Conservation (phyloP, 2,329 filamentous ascomycete species). For the Ophiostoma himal-ulmi region DNA sequence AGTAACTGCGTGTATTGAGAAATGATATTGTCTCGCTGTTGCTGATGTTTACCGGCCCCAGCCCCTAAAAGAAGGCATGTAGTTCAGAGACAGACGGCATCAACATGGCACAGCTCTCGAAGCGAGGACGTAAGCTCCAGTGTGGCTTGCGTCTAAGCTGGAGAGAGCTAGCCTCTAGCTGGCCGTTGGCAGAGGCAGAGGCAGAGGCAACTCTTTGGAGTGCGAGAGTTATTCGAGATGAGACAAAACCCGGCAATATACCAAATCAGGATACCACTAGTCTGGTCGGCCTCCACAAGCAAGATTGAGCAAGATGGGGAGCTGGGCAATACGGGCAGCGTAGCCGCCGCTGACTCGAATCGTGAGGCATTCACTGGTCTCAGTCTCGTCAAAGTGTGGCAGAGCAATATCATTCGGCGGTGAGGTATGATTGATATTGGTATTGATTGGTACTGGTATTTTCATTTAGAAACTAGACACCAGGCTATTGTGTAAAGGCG, state of each 20-base stretch:
- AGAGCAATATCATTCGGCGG: neutral
- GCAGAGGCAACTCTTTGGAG: neutral
- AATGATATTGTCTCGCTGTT: neutral
- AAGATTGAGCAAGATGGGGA: neutral
- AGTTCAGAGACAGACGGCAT: neutral
- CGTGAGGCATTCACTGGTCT: neutral
- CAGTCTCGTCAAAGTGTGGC: neutral
- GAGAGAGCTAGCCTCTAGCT: neutral
- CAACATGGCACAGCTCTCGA: neutral
- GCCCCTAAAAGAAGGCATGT: neutral
- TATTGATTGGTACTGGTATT: neutral
- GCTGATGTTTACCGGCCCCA: neutral
- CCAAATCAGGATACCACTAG: neutral
- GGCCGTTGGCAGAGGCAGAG: neutral
- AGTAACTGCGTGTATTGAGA: neutral
- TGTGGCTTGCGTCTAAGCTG: neutral
- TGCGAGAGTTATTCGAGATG: neutral
- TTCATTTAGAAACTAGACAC: neutral
- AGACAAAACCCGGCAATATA: neutral
- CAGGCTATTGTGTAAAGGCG: neutral
- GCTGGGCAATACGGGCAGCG: neutral
- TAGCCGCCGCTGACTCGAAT: neutral
- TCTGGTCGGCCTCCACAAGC: neutral
- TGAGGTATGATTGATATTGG: neutral
- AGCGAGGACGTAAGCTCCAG: neutral